These are phyloP conservation scores for Didymella arachidicola DNA, from an alignment of 2,329 filamentous ascomycete genomes.

Conservation along the genomic window DNA sequence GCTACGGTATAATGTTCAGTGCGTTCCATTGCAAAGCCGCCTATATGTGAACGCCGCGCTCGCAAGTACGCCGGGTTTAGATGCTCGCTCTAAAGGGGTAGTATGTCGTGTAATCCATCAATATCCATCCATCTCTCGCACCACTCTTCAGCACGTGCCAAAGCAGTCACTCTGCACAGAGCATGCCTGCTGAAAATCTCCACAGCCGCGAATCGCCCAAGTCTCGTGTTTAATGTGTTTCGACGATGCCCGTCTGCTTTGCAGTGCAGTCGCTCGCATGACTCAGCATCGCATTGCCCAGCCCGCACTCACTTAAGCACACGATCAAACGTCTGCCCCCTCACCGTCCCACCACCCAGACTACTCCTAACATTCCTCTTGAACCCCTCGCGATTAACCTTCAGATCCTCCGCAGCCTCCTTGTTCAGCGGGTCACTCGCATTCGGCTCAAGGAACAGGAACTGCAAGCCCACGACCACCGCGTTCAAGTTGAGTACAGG, in stretches of 20 bases:
- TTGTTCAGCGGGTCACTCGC: slow-evolving; percentile 98
- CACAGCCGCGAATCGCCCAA: neutral
- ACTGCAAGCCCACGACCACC: slow-evolving; percentile 94
- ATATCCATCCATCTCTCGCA: slow-evolving; percentile 1
- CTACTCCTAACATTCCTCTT: slow-evolving; percentile 86
- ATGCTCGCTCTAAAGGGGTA: slow-evolving; percentile 32
- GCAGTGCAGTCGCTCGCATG: neutral
- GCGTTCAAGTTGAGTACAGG: slow-evolving; percentile 96
- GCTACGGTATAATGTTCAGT: neutral
- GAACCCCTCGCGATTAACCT: slow-evolving; percentile 84
- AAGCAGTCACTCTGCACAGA: neutral
- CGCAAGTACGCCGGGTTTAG: slow-evolving; percentile 35
- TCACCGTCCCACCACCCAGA: slow-evolving; percentile 82
- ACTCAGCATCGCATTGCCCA: neutral
- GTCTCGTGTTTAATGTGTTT: neutral
- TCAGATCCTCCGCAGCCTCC: slow-evolving; percentile 92
- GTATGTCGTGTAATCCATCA: slow-evolving; percentile 9
- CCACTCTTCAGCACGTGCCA: neutral
- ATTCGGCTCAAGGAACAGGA: slow-evolving; percentile 97
- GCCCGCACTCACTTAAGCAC: slow-evolving; percentile 68
- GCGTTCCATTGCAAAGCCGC: slow-evolving; percentile 19
- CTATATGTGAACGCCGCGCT: slow-evolving; percentile 42
- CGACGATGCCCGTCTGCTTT: neutral
- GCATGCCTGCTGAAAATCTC: neutral
- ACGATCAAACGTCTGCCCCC: slow-evolving; percentile 76